phyloP scores from a whole-genome alignment of 306 rosid genomes.

The Acacia confusa region DNA sequence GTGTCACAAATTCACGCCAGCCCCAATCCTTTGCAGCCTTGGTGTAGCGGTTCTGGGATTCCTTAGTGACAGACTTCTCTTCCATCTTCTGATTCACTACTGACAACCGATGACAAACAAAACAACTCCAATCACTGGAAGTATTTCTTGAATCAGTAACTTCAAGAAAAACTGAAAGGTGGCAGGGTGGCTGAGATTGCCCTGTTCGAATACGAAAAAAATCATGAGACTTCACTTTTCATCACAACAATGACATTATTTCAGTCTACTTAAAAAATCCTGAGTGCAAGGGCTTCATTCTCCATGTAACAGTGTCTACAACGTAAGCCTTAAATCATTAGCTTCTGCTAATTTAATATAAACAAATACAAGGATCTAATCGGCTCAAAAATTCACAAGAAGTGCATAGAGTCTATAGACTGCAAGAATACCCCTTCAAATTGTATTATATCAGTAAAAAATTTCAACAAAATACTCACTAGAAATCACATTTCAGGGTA shows the following conservation, averaged over 20 bases:
- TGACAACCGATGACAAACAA: conserved; percentile 93
- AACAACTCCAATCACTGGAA: conserved; percentile 99
- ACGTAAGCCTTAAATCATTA: conserved; percentile 27
- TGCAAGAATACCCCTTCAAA: conserved; percentile 12
- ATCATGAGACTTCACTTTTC: conserved; percentile 45
- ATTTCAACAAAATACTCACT: conserved; percentile 36
- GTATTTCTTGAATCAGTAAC: conserved; percentile 96
- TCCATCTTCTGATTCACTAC: conserved; percentile 93
- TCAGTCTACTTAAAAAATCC: conserved; percentile 27
- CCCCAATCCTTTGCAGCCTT: conserved; percentile 99
- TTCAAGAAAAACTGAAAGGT: conserved; percentile 99
- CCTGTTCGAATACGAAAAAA: conserved; percentile 67
- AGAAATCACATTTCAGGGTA: conserved; percentile 34
- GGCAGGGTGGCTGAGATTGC: conserved; percentile 99
- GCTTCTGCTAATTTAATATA: conserved; percentile 39
- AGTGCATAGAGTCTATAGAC: conserved; percentile 26
- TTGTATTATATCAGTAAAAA: conserved; percentile 30
- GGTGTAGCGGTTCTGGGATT: conserved; percentile 98
- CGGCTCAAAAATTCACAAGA: conserved; percentile 34
- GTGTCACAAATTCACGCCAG: conserved; percentile 99
- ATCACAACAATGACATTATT: conserved; percentile 23
- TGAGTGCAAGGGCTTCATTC: conserved; percentile 27
- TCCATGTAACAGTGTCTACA: conserved; percentile 17
- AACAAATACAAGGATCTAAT: conserved; percentile 37
- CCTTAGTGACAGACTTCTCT: conserved; percentile 97